These are phyloP conservation scores for Ceratocystis destructans DNA, from an alignment of 2,329 filamentous ascomycete genomes.

Conservation along the genomic window DNA sequence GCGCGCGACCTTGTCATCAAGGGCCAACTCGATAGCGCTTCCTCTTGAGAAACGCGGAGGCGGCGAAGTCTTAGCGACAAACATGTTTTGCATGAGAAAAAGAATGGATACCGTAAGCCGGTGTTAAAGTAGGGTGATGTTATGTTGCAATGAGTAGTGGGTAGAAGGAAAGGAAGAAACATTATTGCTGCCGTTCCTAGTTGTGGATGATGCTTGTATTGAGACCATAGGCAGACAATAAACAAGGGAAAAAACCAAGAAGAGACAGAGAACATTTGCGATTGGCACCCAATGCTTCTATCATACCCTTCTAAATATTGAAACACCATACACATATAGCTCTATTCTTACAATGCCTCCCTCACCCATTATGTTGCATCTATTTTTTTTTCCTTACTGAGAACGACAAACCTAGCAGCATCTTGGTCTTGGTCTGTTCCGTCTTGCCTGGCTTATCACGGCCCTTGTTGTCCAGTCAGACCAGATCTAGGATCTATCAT, in stretches of 20 bases:
- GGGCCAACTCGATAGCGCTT: background rate
- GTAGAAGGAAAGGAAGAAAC: background rate
- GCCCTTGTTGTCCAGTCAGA: background rate
- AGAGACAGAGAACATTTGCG: background rate
- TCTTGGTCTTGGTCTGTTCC: background rate
- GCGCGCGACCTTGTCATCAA: background rate
- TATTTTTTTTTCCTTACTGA: too few species aligned
- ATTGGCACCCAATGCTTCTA: background rate
- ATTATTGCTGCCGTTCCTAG: background rate
- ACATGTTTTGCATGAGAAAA: slow-evolving; percentile 3
- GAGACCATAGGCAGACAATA: background rate
- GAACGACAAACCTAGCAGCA: background rate
- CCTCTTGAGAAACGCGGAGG: background rate
- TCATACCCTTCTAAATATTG: too few species aligned
- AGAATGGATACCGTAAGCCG: background rate
- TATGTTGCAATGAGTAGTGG: background rate
- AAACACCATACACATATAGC: too few species aligned
- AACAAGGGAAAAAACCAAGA: background rate
- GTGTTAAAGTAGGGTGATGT: background rate
- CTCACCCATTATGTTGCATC: background rate
- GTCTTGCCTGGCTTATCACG: background rate
- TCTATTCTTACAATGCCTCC: background rate
- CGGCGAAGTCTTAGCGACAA: background rate
- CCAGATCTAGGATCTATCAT: background rate
- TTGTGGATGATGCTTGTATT: background rate